phyloP scores from a whole-genome alignment of 768 basidiomycete species.

The Russula earlei region DNA sequence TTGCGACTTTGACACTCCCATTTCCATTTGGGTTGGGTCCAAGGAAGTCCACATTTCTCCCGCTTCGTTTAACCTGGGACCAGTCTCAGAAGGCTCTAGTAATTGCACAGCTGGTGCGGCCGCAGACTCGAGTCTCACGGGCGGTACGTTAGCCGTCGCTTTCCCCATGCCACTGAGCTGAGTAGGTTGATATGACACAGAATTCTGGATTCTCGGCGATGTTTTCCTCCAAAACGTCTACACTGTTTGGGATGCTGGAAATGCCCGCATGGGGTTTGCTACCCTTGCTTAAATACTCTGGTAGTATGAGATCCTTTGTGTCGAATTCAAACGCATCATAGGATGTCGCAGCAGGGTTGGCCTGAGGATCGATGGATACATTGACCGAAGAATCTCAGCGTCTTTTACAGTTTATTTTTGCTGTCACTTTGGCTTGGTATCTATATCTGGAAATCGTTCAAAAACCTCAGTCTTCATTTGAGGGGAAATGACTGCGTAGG shows the following conservation, averaged over 20 bases:
- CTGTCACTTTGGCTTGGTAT: too few relatives aligned
- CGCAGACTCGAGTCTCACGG: background rate
- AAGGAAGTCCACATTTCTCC: background rate
- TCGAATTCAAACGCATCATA: too few relatives aligned
- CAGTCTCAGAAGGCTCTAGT: background rate
- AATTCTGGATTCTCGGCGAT: background rate
- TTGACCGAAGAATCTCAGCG: too few relatives aligned
- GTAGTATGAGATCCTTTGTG: too few relatives aligned
- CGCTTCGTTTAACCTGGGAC: background rate
- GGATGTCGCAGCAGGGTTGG: too few relatives aligned
- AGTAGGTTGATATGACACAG: too few relatives aligned
- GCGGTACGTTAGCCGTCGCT: background rate
- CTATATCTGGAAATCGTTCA: too few relatives aligned
- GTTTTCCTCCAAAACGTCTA: background rate
- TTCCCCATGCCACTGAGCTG: too few relatives aligned
- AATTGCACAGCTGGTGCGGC: background rate
- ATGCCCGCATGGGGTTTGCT: background rate
- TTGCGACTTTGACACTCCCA: background rate
- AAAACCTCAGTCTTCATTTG: too few relatives aligned
- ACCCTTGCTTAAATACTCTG: background rate
- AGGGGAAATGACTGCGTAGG: too few relatives aligned
- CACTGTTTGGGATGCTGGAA: background rate
- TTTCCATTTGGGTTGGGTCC: background rate
- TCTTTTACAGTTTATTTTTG: too few relatives aligned
- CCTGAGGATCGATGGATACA: too few relatives aligned